These are phyloP conservation scores for Fusarium aywerte DNA, from an alignment of 2,329 filamentous ascomycete genomes.

Conservation along the genomic window DNA sequence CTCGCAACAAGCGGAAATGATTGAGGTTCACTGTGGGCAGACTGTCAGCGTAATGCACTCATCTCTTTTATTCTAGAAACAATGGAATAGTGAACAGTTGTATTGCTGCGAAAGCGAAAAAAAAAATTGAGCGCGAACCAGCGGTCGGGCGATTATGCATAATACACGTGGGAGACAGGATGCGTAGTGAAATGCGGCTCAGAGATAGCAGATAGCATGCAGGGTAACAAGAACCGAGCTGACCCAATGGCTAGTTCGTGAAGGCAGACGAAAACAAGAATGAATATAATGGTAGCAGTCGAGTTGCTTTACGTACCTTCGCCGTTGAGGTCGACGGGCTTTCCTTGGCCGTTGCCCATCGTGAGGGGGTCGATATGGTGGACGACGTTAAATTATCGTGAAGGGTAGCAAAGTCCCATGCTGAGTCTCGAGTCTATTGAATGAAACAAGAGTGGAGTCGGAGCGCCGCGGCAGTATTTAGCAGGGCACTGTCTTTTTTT, in stretches of 20 bases:
- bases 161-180: conserved; percentile 40
- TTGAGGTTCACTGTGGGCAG: conserved; percentile 83
- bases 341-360: conserved; percentile 97
- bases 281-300: neutral
- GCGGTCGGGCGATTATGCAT: conserved; percentile 34
- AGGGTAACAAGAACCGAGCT: conserved; percentile 16
- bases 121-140: conserved; percentile 1
- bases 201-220: conserved; percentile 20
- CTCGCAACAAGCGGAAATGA: conserved; percentile 93
- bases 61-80: neutral
- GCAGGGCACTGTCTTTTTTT: conserved; percentile 35
- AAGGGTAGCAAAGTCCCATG: conserved; percentile 46
- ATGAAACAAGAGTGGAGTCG: conserved; percentile 41
- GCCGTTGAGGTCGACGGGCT: conserved; percentile 90
- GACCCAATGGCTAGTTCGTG: conserved; percentile 11
- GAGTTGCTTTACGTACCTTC: conserved; percentile 71
- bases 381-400: conserved; percentile 48
- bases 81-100: neutral
- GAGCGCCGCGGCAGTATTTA: conserved; percentile 39
- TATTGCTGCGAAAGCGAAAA: neutral
- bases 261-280: neutral
- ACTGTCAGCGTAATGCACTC: conserved; percentile 14
- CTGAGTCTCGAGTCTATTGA: conserved; percentile 43
- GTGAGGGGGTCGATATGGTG: conserved; percentile 43
- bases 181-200: conserved; percentile 36